These are phyloP conservation scores for Hymenotorrendiella dingleyae DNA, from an alignment of 2,329 filamentous ascomycete species.

Conservation along the genomic window DNA sequence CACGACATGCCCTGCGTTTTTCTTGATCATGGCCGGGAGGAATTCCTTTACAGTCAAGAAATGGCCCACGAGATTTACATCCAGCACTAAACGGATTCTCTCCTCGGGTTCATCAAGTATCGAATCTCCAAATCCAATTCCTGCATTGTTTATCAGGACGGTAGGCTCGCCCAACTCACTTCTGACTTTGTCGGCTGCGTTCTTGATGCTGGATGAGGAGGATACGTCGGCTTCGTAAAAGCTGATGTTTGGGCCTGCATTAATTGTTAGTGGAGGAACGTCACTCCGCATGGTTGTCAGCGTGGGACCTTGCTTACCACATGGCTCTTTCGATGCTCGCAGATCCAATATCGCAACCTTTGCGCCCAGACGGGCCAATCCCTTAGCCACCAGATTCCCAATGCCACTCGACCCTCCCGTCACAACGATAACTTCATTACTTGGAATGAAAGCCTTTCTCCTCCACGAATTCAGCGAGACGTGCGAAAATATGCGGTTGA, in stretches of 20 bases:
- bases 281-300: not conserved
- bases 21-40: conserved; percentile 55
- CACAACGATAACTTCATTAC: conserved; percentile 63
- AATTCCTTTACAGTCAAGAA: conserved; percentile 63
- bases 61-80: conserved; percentile 63
- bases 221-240: conserved; percentile 68
- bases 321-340: conserved; percentile 59
- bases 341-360: conserved; percentile 70
- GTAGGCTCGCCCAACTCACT: conserved; percentile 57
- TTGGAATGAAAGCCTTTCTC: conserved; percentile 50
- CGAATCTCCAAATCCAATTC: conserved; percentile 54
- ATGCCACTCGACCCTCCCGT: conserved; percentile 73
- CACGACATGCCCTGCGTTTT: conserved; percentile 67
- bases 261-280: conserved; percentile 12
- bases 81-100: conserved; percentile 61
- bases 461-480: conserved; percentile 42
- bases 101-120: conserved; percentile 53
- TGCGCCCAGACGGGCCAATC: conserved; percentile 58
- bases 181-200: conserved; percentile 47
- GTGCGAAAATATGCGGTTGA: not conserved
- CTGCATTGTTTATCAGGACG: conserved; percentile 68
- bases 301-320: conserved; percentile 35
- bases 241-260: conserved; percentile 42
- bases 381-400: conserved; percentile 57
- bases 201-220: conserved; percentile 45